phyloP scores from a whole-genome alignment of 306 rosid genomes.

The Cicer chorassanicum region DNA sequence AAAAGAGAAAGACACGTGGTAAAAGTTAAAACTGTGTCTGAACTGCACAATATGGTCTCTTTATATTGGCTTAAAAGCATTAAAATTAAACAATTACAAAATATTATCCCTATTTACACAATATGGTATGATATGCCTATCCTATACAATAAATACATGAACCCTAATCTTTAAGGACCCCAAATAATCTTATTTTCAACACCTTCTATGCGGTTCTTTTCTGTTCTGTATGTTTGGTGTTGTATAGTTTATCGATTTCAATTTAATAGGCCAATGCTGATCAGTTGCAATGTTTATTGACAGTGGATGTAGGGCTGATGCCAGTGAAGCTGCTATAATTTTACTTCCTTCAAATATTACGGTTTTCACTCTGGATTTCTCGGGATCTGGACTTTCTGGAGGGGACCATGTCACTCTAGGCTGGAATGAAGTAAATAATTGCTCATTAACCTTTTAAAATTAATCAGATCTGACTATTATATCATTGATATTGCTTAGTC shows the following conservation, averaged over 20 bases:
- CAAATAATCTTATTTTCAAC: slow-evolving; percentile 7
- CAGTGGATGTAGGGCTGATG: slow-evolving; percentile 99
- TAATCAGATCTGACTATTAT: slow-evolving; percentile 18
- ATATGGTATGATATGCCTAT: not conserved
- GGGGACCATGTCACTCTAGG: slow-evolving; percentile 98
- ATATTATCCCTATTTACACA: not conserved
- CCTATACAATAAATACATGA: not conserved
- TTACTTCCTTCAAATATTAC: slow-evolving; percentile 94
- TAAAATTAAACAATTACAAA: not conserved
- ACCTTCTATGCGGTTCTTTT: slow-evolving; percentile 16
- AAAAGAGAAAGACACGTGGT: not conserved
- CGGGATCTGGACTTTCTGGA: slow-evolving; percentile 97
- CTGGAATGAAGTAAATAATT: slow-evolving; percentile 84
- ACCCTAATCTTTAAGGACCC: not conserved
- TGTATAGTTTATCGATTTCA: slow-evolving; percentile 32
- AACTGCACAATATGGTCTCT: not conserved
- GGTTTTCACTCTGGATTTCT: slow-evolving; percentile 93
- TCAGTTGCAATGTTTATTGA: slow-evolving; percentile 46
- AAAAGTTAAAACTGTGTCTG: not conserved
- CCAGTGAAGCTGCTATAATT: slow-evolving; percentile 97
- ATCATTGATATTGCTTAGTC: slow-evolving; percentile 30
- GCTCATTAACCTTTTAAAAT: slow-evolving; percentile 38
- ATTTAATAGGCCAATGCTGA: slow-evolving; percentile 47
- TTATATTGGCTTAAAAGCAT: not conserved
- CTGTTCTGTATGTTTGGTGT: slow-evolving; percentile 25